Conservation (phyloP, 495 filamentous ascomycete genomes). For the Bacidia gigantensis region DNA sequence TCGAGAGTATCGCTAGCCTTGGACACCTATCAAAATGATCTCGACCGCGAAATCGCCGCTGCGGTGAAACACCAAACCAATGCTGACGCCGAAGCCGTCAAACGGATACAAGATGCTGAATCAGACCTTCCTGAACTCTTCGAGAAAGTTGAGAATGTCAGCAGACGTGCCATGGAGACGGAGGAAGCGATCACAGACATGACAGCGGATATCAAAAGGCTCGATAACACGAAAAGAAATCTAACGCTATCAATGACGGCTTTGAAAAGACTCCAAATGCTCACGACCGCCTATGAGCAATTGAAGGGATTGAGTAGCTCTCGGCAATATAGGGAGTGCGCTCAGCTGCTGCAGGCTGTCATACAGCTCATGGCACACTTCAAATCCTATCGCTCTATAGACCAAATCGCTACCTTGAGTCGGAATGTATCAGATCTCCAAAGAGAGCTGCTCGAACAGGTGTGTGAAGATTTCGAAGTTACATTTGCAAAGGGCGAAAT, state of each 20-base stretch:
- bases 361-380: slow-evolving; percentile 98
- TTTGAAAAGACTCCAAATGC: slow-evolving; percentile 92
- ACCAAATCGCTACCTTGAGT: slow-evolving; percentile 90
- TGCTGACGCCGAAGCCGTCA: slow-evolving; percentile 74
- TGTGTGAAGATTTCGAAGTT: slow-evolving; percentile 96
- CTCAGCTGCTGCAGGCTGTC: slow-evolving; percentile 86
- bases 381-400: slow-evolving; percentile 92
- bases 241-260: slow-evolving; percentile 96
- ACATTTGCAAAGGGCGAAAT: slow-evolving; percentile 87
- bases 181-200: slow-evolving; percentile 95
- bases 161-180: slow-evolving; percentile 76
- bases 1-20: slow-evolving; percentile 56
- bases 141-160: slow-evolving; percentile 88
- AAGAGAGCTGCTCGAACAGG: slow-evolving; percentile 84
- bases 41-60: slow-evolving; percentile 63
- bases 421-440: slow-evolving; percentile 91
- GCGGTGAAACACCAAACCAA: slow-evolving; percentile 71
- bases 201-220: slow-evolving; percentile 97
- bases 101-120: slow-evolving; percentile 81
- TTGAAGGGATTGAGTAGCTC: slow-evolving; percentile 69
- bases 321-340: slow-evolving; percentile 91
- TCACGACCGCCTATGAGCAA: slow-evolving; percentile 97
- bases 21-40: slow-evolving; percentile 64
- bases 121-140: slow-evolving; percentile 80
- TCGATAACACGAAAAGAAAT: slow-evolving; percentile 94